phyloP scores from a whole-genome alignment of 2,329 filamentous ascomycete genomes.

The Fusarium tupiense region DNA sequence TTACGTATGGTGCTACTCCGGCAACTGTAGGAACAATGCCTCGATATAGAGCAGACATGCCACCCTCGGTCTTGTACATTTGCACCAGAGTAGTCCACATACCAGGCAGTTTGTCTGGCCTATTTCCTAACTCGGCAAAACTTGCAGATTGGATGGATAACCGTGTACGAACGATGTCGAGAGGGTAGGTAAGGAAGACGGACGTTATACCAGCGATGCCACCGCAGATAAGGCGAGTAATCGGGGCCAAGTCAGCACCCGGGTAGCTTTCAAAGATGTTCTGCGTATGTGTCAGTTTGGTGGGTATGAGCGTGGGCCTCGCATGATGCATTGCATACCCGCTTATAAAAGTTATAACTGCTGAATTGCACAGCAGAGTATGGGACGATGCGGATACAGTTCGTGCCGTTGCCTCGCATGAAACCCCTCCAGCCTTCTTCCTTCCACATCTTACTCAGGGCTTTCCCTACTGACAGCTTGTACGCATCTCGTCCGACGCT shows the following conservation, averaged over 20 bases:
- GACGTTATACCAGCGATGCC: conserved; percentile 94
- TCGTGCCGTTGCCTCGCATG: conserved; percentile 97
- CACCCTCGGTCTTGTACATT: conserved; percentile 95
- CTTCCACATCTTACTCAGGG: conserved; percentile 91
- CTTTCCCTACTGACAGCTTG: conserved; percentile 89
- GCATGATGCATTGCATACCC: conserved; percentile 62
- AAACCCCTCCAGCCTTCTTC: conserved; percentile 98
- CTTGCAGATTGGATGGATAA: conserved; percentile 98
- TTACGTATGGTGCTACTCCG: conserved; percentile 92
- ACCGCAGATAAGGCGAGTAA: conserved; percentile 86
- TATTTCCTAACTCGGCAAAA: conserved; percentile 77
- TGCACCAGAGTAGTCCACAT: conserved; percentile 86
- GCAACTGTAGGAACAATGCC: conserved; percentile 94
- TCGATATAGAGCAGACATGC: conserved; percentile 85
- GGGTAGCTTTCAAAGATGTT: conserved; percentile 82
- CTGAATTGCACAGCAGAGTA: conserved; percentile 99
- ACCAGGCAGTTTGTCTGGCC: conserved; percentile 77
- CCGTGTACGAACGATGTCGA: conserved; percentile 96
- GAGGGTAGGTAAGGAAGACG: conserved; percentile 92
- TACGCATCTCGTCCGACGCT: conserved; percentile 91
- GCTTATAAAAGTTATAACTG: conserved; percentile 97
- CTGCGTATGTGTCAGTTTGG: conserved; percentile 43
- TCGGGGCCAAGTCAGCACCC: conserved; percentile 76
- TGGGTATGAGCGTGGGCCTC: too few relatives aligned
- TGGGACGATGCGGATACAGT: conserved; percentile 97